Conservation (phyloP, 2,329 filamentous ascomycete species). For the Trichoderma sp. region DNA sequence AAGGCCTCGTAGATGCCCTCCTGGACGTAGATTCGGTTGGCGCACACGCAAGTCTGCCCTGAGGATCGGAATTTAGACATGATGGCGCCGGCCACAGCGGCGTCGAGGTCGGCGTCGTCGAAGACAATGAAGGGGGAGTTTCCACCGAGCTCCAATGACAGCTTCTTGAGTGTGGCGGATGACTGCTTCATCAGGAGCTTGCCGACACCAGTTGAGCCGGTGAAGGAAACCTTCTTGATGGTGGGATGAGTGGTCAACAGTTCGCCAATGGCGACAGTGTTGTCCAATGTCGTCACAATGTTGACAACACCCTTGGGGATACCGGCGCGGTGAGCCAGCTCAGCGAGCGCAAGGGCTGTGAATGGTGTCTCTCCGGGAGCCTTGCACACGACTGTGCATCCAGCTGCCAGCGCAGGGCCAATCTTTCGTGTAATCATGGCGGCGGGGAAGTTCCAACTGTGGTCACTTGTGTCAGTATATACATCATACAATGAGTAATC, state of each 20-base stretch:
- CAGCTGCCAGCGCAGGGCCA: conserved; percentile 79
- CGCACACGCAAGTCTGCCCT: conserved; percentile 93
- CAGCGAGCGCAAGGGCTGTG: conserved; percentile 81
- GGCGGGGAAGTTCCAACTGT: conserved; percentile 78
- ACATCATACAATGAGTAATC: background rate
- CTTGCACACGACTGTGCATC: conserved; percentile 91
- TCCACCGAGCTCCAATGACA: conserved; percentile 87
- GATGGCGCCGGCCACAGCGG: conserved; percentile 78
- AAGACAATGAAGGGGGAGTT: conserved; percentile 98
- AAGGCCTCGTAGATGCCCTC: conserved; percentile 75
- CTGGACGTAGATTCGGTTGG: conserved; percentile 81
- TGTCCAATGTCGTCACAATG: conserved; percentile 73
- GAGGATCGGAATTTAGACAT: conserved; percentile 89
- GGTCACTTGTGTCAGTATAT: conserved; percentile 50
- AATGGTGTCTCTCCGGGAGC: conserved; percentile 90
- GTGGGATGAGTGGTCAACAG: conserved; percentile 72
- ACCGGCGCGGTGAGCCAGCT: conserved; percentile 81
- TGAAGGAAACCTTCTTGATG: conserved; percentile 91
- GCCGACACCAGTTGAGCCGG: conserved; percentile 69
- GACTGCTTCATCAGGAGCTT: conserved; percentile 87
- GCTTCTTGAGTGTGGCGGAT: conserved; percentile 75
- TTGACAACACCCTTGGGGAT: conserved; percentile 91
- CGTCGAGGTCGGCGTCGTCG: conserved; percentile 86
- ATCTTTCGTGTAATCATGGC: conserved; percentile 73
- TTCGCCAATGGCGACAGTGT: conserved; percentile 74